Percentiles rank a stretch among this genome's conserved stretches.
These are phyloP conservation scores for Boletus sp. DNA, from an alignment of 768 basidiomycete genomes.

Conservation along the genomic window DNA sequence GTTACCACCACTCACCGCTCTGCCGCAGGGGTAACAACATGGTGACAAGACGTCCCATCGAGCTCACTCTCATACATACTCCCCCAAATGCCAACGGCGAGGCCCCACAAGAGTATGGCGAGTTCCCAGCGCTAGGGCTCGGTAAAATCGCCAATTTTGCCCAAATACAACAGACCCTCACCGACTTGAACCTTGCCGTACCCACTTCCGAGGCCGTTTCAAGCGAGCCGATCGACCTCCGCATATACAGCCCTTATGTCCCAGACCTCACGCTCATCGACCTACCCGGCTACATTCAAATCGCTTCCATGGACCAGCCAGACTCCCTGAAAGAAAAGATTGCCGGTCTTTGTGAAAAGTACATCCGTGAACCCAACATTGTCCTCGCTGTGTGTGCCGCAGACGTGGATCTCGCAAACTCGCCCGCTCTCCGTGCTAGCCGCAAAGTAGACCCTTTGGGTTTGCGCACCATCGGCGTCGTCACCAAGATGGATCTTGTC, in stretches of 20 bases:
- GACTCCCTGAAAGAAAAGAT: conserved; percentile 95
- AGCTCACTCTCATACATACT: conserved; percentile 94
- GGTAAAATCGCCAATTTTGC: conserved; percentile 89
- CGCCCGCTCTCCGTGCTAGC: conserved; percentile 91
- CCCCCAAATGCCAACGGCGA: conserved; percentile 54
- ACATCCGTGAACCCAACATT: conserved; percentile 99
- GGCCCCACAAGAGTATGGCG: conserved; percentile 77
- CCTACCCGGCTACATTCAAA: conserved; percentile 95
- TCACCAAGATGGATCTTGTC: conserved; percentile 99
- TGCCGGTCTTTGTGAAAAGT: conserved; percentile 83
- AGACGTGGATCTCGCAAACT: conserved; percentile 98
- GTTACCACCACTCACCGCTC: background rate
- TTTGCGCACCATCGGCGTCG: conserved; percentile 91
- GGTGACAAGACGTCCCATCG: conserved; percentile 98
- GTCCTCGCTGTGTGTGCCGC: conserved; percentile 98
- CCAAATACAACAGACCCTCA: conserved; percentile 89
- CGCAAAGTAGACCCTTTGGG: conserved; percentile 94
- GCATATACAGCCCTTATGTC: conserved; percentile 93
- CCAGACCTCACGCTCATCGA: conserved; percentile 98
- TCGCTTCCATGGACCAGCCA: conserved; percentile 93
- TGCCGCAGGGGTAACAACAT: conserved; percentile 88
- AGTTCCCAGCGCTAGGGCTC: conserved; percentile 87
- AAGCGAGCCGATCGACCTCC: conserved; percentile 92
- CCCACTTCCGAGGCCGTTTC: conserved; percentile 89
- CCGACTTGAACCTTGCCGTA: conserved; percentile 93